These are phyloP conservation scores for Geotrichum citri-aurantii DNA, from an alignment of 1,139 yeast genomes.

Conservation along the genomic window DNA sequence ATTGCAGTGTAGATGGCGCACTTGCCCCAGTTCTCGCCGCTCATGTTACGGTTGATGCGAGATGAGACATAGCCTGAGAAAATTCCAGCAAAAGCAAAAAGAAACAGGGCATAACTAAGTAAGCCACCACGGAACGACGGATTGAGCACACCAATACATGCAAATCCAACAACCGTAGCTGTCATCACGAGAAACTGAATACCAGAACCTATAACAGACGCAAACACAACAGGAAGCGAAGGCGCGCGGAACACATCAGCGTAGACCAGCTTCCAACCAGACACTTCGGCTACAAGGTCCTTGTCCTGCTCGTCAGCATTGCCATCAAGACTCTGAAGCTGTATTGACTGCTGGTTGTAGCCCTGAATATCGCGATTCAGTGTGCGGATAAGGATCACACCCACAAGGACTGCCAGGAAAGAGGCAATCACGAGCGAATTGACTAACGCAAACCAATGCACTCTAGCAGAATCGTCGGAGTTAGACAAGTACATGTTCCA, in stretches of 20 bases:
- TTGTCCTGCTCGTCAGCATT: slow-evolving; percentile 27
- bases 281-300: slow-evolving; percentile 29
- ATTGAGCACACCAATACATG: slow-evolving; percentile 52
- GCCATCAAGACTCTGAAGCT: slow-evolving; percentile 14
- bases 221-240: slow-evolving; percentile 41
- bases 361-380: slow-evolving; percentile 42
- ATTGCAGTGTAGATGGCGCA: slow-evolving; percentile 30
- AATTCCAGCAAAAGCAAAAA: slow-evolving; percentile 64
- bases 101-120: slow-evolving; percentile 52
- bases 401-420: slow-evolving; percentile 55
- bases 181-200: slow-evolving; percentile 62
- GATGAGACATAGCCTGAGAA: slow-evolving; percentile 70
- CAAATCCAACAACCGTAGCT: slow-evolving; percentile 53
- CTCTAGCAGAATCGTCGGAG: slow-evolving; percentile 45
- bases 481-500: slow-evolving; percentile 69
- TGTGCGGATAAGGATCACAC: slow-evolving; percentile 53
- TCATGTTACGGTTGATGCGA: slow-evolving; percentile 51
- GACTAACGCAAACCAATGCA: slow-evolving; percentile 68
- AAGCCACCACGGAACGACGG: slow-evolving; percentile 65
- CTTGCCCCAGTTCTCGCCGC: slow-evolving; percentile 36
- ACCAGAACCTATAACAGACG: slow-evolving; percentile 66
- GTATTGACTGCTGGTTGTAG: slow-evolving; percentile 28
- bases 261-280: slow-evolving; percentile 53
- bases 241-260: slow-evolving; percentile 56
- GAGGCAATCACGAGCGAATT: slow-evolving; percentile 59